phyloP scores from a whole-genome alignment of 2,329 filamentous ascomycete species.

The Aureobasidium uvarum region DNA sequence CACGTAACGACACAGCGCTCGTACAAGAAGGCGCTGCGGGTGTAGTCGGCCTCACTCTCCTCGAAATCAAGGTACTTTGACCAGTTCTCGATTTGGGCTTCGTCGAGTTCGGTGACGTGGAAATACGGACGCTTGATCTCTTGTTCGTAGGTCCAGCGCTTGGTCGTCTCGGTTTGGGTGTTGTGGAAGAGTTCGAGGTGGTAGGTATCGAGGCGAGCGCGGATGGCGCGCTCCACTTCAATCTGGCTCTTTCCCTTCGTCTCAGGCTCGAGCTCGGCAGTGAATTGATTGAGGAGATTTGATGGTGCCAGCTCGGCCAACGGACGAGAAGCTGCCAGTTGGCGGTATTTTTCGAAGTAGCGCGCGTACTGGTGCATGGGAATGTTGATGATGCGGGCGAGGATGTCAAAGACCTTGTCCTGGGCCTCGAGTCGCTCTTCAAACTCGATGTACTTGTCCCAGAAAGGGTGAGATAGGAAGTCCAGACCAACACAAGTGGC shows the following conservation, averaged over 20 bases:
- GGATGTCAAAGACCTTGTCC: slow-evolving; percentile 80
- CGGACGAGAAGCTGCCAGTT: slow-evolving; percentile 69
- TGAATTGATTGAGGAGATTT: slow-evolving; percentile 66
- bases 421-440: slow-evolving; percentile 84
- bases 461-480: slow-evolving; percentile 92
- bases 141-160: slow-evolving; percentile 91
- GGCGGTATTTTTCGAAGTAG: slow-evolving; percentile 89
- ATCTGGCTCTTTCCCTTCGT: slow-evolving; percentile 66
- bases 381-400: slow-evolving; percentile 78
- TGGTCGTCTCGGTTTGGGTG: slow-evolving; percentile 84
- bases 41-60: slow-evolving; percentile 75
- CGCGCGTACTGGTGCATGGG: slow-evolving; percentile 94
- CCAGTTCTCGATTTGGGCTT: slow-evolving; percentile 84
- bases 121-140: slow-evolving; percentile 97
- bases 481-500: slow-evolving; percentile 83
- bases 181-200: slow-evolving; percentile 77
- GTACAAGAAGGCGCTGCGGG: slow-evolving; percentile 77
- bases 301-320: slow-evolving; percentile 68
- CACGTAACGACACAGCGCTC: slow-evolving; percentile 91
- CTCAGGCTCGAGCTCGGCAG: slow-evolving; percentile 66
- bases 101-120: slow-evolving; percentile 89
- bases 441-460: slow-evolving; percentile 98
- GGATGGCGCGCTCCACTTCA: slow-evolving; percentile 80
- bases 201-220: slow-evolving; percentile 72
- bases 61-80: slow-evolving; percentile 96